These are phyloP conservation scores for Cladobotryum mycophilum DNA, from an alignment of 2,329 filamentous ascomycete species.

Conservation along the genomic window DNA sequence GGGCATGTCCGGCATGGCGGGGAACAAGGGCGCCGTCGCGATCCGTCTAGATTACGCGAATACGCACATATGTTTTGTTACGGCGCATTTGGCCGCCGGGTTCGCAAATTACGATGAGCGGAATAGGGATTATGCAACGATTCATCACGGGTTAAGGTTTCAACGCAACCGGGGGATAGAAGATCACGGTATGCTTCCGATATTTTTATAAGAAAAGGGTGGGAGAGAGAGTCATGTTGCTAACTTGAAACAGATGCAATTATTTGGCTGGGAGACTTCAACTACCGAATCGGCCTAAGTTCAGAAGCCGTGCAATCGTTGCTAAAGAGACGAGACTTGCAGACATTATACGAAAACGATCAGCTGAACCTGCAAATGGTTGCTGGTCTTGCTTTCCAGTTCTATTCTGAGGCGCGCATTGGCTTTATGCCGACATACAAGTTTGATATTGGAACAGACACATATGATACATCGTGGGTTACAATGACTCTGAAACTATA, in stretches of 20 bases:
- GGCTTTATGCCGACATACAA: slow-evolving; percentile 93
- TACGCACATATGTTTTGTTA: slow-evolving; percentile 90
- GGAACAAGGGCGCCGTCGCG: slow-evolving; percentile 95
- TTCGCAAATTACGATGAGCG: slow-evolving; percentile 96
- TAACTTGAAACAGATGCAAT: slow-evolving; percentile 51
- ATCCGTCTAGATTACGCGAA: slow-evolving; percentile 93
- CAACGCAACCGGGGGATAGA: slow-evolving; percentile 87
- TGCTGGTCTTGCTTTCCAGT: slow-evolving; percentile 79
- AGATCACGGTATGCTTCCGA: slow-evolving; percentile 62
- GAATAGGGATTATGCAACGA: slow-evolving; percentile 87
- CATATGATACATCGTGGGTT: slow-evolving; percentile 81
- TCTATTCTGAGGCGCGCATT: slow-evolving; percentile 85
- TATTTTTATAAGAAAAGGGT: neutral
- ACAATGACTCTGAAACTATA: neutral
- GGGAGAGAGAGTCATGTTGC: neutral
- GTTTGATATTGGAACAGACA: slow-evolving; percentile 81
- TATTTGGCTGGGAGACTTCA: slow-evolving; percentile 96
- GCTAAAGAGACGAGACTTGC: slow-evolving; percentile 66
- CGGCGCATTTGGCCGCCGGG: slow-evolving; percentile 89
- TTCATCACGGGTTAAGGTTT: slow-evolving; percentile 80
- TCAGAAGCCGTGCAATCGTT: slow-evolving; percentile 72
- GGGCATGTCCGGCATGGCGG: slow-evolving; percentile 93
- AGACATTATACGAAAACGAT: slow-evolving; percentile 82
- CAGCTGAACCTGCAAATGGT: slow-evolving; percentile 98
- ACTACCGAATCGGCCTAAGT: slow-evolving; percentile 85